Evolutionary conservation across 352 stramenopile species (phyloP).

Genomic region (Globisporangium irregulare): DNA sequence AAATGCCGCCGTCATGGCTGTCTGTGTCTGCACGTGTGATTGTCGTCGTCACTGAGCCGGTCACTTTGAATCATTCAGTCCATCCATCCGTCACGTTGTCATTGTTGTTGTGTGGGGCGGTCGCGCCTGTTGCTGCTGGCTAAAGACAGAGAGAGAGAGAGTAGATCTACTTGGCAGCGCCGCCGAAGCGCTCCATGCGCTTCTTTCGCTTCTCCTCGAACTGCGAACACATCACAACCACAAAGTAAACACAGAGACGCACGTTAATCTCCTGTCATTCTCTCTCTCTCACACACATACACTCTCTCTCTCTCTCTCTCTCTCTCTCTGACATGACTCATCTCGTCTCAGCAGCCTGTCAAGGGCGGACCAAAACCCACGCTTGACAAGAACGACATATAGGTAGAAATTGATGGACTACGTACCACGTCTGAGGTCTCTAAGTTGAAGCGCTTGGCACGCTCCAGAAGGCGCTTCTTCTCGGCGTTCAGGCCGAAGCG

Average conservation of each 20-base stretch:
- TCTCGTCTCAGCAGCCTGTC: neutral
- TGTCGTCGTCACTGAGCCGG: neutral
- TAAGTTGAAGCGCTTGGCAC: conserved; percentile 81
- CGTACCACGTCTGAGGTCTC: conserved; percentile 77
- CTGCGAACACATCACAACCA: conserved; percentile 20
- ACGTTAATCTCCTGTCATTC: neutral
- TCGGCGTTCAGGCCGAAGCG: conserved; percentile 83
- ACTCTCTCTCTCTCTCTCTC: neutral
- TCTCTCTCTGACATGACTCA: neutral
- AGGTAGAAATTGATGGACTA: neutral
- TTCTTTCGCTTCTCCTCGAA: conserved; percentile 77
- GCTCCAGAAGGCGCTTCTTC: conserved; percentile 75
- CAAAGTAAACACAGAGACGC: neutral
- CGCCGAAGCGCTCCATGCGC: conserved; percentile 64
- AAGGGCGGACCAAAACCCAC: conserved; percentile 6
- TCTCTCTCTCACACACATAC: neutral
- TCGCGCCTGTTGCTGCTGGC: conserved; percentile 15
- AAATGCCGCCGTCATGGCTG: neutral
- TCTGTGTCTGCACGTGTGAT: neutral
- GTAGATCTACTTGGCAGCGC: conserved; percentile 16
- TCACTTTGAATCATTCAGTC: neutral
- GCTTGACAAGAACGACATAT: neutral
- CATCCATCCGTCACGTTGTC: conserved; percentile 4
- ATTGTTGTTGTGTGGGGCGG: no score
- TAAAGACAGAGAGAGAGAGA: neutral